Conservation (phyloP, 225 moss, liverwort and hornwort genomes). For the Neckera pumila region DNA sequence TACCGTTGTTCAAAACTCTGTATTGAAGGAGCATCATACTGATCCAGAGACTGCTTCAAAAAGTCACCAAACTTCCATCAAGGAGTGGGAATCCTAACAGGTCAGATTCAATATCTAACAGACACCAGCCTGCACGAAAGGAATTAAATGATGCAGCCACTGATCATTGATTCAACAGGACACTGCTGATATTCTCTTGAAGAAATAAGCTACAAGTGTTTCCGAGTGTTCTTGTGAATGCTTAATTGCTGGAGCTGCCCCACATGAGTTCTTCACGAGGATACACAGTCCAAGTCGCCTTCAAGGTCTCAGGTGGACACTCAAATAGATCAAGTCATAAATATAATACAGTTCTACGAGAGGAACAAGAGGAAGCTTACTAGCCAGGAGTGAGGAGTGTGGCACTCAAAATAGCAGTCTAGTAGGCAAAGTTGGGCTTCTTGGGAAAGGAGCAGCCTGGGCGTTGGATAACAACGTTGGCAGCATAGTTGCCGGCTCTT, state of each 20-base stretch:
- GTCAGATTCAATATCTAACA: not conserved
- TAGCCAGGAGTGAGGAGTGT: not conserved
- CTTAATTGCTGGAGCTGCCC: not conserved
- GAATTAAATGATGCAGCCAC: not conserved
- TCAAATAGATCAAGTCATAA: not conserved
- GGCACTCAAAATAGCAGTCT: not conserved
- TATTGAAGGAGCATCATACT: not conserved
- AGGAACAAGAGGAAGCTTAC: not conserved
- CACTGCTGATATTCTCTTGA: not conserved
- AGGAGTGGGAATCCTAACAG: not conserved
- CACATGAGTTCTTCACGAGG: not conserved
- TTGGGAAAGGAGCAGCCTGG: conserved; percentile 71
- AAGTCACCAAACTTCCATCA: not conserved
- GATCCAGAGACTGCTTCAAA: not conserved
- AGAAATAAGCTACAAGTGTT: not conserved
- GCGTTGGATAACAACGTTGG: conserved; percentile 71
- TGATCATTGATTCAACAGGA: not conserved
- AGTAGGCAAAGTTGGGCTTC: conserved; percentile 45
- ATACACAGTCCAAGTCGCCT: not conserved
- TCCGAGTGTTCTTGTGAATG: not conserved
- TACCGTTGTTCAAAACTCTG: not conserved
- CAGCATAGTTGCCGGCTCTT: conserved; percentile 73
- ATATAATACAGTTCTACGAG: not conserved
- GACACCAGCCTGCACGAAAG: not conserved
- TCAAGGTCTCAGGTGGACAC: not conserved